Conservation (phyloP, 345 rosid genomes). For the Populus davidiana region DNA sequence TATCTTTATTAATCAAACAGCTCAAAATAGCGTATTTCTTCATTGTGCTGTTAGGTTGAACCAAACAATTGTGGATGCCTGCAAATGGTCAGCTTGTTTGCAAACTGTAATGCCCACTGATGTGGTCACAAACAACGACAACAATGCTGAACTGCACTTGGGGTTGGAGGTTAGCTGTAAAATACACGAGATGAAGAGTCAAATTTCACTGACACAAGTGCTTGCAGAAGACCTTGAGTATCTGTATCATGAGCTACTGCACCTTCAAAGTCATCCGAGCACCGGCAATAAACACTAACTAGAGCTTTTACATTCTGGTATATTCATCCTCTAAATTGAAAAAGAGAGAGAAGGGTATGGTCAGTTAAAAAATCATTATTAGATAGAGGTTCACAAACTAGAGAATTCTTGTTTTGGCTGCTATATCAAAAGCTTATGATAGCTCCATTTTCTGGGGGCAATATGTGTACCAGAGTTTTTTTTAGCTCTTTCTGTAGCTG, state of each 20-base stretch:
- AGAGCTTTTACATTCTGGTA: neutral
- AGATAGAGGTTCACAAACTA: too few species aligned
- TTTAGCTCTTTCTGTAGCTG: too few species aligned
- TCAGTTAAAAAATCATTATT: too few species aligned
- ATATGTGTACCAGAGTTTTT: too few species aligned
- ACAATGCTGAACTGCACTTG: neutral
- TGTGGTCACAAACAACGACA: neutral
- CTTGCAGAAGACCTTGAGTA: conserved; percentile 9
- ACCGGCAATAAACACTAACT: neutral
- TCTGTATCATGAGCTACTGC: conserved; percentile 12
- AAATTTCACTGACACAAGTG: neutral
- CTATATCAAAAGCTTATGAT: too few species aligned
- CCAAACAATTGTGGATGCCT: neutral
- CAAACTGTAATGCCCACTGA: neutral
- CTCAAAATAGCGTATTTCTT: neutral
- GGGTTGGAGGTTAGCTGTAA: neutral
- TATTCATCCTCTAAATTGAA: too few species aligned
- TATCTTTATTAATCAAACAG: neutral
- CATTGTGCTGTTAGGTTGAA: conserved; percentile 13
- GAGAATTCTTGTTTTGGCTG: too few species aligned
- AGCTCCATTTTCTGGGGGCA: too few species aligned
- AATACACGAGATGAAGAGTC: conserved; percentile 5
- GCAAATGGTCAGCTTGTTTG: conserved; percentile 18
- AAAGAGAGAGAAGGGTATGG: too few species aligned
- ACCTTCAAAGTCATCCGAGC: conserved; percentile 17